These are phyloP conservation scores for Lodderomyces elongisporus DNA, from an alignment of 1,139 yeast genomes.

Conservation along the genomic window DNA sequence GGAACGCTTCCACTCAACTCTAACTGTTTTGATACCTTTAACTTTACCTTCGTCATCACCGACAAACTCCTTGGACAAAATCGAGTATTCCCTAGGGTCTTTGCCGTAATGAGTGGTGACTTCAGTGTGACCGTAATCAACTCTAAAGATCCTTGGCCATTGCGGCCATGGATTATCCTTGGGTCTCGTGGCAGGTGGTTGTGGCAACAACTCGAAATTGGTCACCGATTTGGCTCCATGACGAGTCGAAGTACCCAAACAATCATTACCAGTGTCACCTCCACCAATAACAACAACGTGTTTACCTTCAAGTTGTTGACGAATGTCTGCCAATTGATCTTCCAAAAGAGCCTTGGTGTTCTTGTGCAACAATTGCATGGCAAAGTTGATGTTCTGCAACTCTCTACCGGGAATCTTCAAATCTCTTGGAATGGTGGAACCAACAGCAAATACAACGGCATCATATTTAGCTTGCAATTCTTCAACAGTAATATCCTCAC, in stretches of 20 bases:
- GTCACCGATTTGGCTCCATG: conserved; percentile 96
- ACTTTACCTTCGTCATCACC: conserved; percentile 86
- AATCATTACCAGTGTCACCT: conserved; percentile 99
- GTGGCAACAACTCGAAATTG: conserved; percentile 91
- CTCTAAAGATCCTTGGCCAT: conserved; percentile 98
- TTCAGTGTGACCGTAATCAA: conserved; percentile 96
- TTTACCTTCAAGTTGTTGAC: conserved; percentile 71
- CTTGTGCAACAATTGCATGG: conserved; percentile 85
- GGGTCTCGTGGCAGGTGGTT: conserved; percentile 81
- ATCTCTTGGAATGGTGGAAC: conserved; percentile 95
- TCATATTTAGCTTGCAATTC: conserved; percentile 63
- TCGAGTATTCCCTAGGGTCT: conserved; percentile 97
- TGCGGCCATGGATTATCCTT: conserved; percentile 99
- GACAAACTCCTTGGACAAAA: conserved; percentile 89
- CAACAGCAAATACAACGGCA: conserved; percentile 91
- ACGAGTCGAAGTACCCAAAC: conserved; percentile 95
- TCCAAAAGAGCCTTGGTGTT: conserved; percentile 90
- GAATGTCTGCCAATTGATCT: conserved; percentile 72
- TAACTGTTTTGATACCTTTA: conserved; percentile 86
- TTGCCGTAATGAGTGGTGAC: conserved; percentile 91
- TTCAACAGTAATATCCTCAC: conserved; percentile 71
- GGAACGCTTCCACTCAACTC: conserved; percentile 97
- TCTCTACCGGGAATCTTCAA: conserved; percentile 92
- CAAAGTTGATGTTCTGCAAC: conserved; percentile 82
- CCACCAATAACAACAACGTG: conserved; percentile 96